Evolutionary conservation across 1,284 basidiomycete genomes (phyloP).

Genomic region (Pascua guehoae): DNA sequence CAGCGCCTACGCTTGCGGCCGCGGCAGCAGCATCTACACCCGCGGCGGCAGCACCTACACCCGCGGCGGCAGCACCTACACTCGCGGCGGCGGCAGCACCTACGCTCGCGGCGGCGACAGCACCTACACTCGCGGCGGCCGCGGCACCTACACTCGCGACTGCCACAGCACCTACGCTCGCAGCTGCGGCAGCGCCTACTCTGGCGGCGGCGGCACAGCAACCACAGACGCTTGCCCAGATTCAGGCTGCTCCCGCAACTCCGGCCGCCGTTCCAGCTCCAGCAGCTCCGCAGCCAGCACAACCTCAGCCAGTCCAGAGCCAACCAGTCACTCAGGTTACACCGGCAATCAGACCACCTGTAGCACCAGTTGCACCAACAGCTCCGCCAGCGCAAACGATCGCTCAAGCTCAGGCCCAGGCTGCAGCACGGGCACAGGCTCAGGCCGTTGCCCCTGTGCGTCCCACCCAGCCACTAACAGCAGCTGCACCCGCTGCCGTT

Average conservation of each 20-base stretch:
- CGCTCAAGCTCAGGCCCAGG: constrained; percentile 10
- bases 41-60: constrained; percentile 11
- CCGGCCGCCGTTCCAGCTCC: no score
- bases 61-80: constrained; percentile 9
- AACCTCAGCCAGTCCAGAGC: no score
- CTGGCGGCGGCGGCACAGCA: not conserved
- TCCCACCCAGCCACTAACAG: not conserved
- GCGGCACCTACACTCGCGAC: constrained; percentile 6
- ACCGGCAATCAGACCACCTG: not conserved
- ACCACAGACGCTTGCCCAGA: constrained; percentile 9
- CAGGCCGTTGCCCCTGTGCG: not conserved
- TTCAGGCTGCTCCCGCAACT: not conserved
- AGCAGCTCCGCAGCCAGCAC: no score
- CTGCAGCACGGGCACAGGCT: constrained; percentile 1
- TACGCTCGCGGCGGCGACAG: constrained; percentile 1
- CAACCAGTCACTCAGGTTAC: no score
- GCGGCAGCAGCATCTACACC: constrained; percentile 9
- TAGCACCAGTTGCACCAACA: no score
- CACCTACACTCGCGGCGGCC: constrained; percentile 6
- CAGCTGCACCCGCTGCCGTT: not conserved
- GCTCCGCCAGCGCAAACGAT: not conserved
- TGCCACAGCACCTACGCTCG: constrained; percentile 3
- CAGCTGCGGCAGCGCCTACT: no score
- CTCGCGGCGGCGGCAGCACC: constrained; percentile 5
- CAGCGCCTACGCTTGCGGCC: constrained; percentile 4